phyloP scores from a whole-genome alignment of 1,284 basidiomycete species.

The Termitomyces sp. region DNA sequence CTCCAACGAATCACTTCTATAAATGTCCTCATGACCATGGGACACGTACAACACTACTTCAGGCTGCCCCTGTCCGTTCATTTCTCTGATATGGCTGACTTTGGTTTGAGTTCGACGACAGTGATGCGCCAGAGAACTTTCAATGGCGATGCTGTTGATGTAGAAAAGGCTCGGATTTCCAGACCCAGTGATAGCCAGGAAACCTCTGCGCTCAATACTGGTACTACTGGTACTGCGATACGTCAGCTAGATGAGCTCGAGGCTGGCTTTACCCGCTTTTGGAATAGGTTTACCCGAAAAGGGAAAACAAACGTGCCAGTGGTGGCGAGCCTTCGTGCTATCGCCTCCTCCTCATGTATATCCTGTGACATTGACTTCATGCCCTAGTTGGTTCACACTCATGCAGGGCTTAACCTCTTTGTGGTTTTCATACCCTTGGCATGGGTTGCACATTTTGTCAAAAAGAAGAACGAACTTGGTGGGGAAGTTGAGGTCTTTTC shows the following conservation, averaged over 20 bases:
- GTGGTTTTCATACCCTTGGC: conserved; percentile 60
- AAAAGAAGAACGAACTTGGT: not conserved
- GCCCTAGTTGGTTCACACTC: conserved; percentile 1
- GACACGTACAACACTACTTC: not conserved
- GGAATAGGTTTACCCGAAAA: conserved; percentile 23
- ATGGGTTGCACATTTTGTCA: conserved; percentile 53
- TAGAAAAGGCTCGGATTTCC: conserved; percentile 9
- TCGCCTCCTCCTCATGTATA: conserved; percentile 49
- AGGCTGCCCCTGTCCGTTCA: not conserved
- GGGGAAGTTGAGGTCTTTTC: conserved; percentile 18
- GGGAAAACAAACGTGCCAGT: conserved; percentile 45
- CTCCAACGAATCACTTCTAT: no score
- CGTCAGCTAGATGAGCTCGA: conserved; percentile 12
- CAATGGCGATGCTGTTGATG: conserved; percentile 9
- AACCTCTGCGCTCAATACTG: not conserved
- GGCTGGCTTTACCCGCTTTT: conserved; percentile 14
- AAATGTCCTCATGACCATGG: no score
- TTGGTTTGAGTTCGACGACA: not conserved
- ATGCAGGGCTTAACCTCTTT: conserved; percentile 54
- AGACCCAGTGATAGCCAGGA: not conserved
- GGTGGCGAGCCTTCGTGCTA: conserved; percentile 40
- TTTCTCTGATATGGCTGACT: not conserved
- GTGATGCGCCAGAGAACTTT: conserved; percentile 12
- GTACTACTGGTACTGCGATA: not conserved
- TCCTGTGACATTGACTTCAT: not conserved